Percentiles rank a stretch among this genome's conserved stretches.
These are phyloP conservation scores for Mrakia blollopis DNA, from an alignment of 768 basidiomycete species.

Conservation along the genomic window DNA sequence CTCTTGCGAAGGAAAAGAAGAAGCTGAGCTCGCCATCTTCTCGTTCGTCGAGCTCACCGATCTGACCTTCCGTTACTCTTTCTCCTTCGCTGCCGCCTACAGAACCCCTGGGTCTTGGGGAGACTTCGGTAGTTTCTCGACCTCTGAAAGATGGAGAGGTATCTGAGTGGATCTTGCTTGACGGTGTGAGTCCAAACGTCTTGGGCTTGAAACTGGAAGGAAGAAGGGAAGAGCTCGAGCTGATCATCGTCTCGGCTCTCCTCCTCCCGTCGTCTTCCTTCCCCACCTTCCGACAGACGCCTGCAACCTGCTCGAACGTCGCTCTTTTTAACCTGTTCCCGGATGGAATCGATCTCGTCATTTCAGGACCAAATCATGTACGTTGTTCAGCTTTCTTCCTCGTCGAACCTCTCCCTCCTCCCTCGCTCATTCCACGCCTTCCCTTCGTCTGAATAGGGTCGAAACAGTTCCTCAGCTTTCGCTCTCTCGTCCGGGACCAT, in stretches of 20 bases:
- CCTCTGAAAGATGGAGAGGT: conserved; percentile 70
- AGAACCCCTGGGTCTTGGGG: conserved; percentile 52
- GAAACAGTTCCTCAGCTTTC: conserved; percentile 65
- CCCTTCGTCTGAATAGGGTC: conserved; percentile 38
- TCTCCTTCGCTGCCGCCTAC: background rate
- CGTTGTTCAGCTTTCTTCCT: conserved; percentile 21
- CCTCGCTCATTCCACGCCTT: background rate
- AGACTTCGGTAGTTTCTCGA: conserved; percentile 58
- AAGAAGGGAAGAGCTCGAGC: background rate
- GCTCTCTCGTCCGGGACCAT: conserved; percentile 86
- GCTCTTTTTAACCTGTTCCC: conserved; percentile 83
- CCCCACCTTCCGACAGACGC: conserved; percentile 37
- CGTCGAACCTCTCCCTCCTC: background rate
- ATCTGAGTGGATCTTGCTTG: conserved; percentile 86
- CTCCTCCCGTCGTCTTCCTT: background rate
- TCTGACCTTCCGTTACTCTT: background rate
- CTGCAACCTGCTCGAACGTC: conserved; percentile 87
- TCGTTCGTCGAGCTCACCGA: background rate
- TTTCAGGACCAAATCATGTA: conserved; percentile 43
- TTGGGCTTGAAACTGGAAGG: background rate
- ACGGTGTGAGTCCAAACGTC: conserved; percentile 55
- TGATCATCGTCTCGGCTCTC: background rate
- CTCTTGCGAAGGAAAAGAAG: conserved; percentile 22
- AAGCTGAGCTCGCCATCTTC: background rate
- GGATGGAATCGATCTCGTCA: conserved; percentile 78